These are phyloP conservation scores for Ogataea siamensis DNA, from an alignment of 805 yeast genomes.

Conservation along the genomic window DNA sequence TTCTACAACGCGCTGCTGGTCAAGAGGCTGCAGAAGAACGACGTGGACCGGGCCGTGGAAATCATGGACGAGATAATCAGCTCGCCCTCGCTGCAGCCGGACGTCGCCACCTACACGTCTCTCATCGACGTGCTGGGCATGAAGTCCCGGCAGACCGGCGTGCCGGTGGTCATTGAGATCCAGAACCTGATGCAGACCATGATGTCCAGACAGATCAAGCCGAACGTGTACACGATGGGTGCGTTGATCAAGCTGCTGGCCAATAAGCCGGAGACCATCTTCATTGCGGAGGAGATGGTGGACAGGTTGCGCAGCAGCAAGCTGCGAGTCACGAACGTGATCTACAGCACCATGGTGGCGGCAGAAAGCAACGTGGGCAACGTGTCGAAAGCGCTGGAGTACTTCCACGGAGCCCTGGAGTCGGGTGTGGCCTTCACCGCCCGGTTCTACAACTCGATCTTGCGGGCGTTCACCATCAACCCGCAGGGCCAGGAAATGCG, in stretches of 20 bases:
- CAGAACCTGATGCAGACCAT: conserved; percentile 32
- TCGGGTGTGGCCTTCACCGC: conserved; percentile 36
- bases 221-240: conserved; percentile 47
- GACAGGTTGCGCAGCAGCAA: conserved; percentile 37
- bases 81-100: conserved; percentile 45
- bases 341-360: conserved; percentile 47
- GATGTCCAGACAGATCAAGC: conserved; percentile 35
- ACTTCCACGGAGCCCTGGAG: conserved; percentile 37
- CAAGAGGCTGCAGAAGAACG: conserved; percentile 38
- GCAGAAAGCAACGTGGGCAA: conserved; percentile 47
- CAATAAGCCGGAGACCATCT: conserved; percentile 43
- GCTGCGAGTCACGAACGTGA: conserved; percentile 34
- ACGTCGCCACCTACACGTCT: conserved; percentile 61
- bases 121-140: conserved; percentile 55
- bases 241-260: conserved; percentile 54
- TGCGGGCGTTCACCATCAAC: conserved; percentile 45
- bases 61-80: conserved; percentile 43
- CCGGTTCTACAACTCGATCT: conserved; percentile 44
- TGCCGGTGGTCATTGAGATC: conserved; percentile 36
- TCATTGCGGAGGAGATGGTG: conserved; percentile 52
- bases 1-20: conserved; percentile 54
- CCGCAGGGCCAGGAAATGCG: conserved; percentile 38
- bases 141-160: conserved; percentile 41
- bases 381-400: conserved; percentile 39
- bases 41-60: conserved; percentile 46